Conservation (phyloP, 2,329 filamentous ascomycete species). For the Diaporthe sp. region DNA sequence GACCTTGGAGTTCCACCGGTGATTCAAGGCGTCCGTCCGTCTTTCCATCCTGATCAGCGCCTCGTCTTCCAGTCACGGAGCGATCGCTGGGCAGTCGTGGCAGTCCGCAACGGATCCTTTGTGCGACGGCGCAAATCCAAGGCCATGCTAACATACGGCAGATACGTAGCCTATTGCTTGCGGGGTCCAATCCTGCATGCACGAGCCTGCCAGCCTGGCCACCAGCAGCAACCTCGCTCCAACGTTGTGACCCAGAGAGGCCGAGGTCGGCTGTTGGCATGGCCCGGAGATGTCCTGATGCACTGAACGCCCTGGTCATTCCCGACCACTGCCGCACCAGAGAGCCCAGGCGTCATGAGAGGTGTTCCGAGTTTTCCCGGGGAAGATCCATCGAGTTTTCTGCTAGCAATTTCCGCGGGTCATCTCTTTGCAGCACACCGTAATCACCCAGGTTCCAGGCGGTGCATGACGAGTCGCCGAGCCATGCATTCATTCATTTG, state of each 20-base stretch:
- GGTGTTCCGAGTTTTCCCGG: slow-evolving; percentile 31
- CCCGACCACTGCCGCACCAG: not conserved
- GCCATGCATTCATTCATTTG: slow-evolving; percentile 16
- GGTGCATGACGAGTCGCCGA: slow-evolving; percentile 7
- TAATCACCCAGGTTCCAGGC: not conserved
- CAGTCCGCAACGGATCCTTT: not conserved
- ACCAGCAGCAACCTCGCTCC: not conserved
- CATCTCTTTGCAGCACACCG: not conserved
- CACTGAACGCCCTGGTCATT: not conserved
- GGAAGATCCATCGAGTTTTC: not conserved
- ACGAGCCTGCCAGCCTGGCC: slow-evolving; percentile 1
- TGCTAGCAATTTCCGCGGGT: slow-evolving; percentile 13
- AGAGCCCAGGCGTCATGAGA: not conserved
- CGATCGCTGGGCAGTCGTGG: not conserved
- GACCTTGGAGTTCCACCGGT: not conserved
- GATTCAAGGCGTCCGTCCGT: slow-evolving; percentile 1
- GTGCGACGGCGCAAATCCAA: slow-evolving; percentile 14
- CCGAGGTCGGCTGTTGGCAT: slow-evolving; percentile 20
- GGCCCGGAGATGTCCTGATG: slow-evolving; percentile 6
- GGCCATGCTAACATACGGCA: not conserved
- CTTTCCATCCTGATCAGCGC: slow-evolving; percentile 8
- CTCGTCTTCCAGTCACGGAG: not conserved
- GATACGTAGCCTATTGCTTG: slow-evolving; percentile 6
- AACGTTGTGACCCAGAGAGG: not conserved
- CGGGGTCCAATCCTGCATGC: slow-evolving; percentile 4